Evolutionary conservation across 129 eudicot genomes (phyloP).

Genomic region (Erigeron canadensis): DNA sequence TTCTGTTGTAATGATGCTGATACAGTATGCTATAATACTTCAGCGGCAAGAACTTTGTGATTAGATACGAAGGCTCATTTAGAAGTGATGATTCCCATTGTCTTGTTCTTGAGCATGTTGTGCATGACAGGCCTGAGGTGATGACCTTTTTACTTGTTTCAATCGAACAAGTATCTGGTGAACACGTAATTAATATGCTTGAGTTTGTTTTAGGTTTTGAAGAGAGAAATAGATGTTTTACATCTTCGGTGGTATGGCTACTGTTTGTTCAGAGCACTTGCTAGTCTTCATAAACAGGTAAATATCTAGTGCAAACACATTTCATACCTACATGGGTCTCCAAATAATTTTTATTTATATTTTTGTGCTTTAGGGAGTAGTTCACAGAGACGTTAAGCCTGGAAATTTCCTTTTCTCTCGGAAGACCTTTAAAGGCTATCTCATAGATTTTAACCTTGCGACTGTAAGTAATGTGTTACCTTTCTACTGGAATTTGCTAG

Average conservation of each 20-base stretch:
- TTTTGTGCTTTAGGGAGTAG: conserved; percentile 68
- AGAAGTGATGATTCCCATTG: conserved; percentile 71
- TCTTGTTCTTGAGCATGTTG: conserved; percentile 85
- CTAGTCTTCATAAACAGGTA: conserved; percentile 95
- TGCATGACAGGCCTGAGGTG: conserved; percentile 97
- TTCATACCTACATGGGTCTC: not conserved
- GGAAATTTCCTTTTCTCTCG: conserved; percentile 91
- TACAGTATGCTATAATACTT: conserved; percentile 22
- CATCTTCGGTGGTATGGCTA: conserved; percentile 90
- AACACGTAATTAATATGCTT: conserved; percentile 10
- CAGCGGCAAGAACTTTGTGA: conserved; percentile 91
- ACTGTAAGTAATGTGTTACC: conserved; percentile 44
- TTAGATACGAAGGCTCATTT: conserved; percentile 78
- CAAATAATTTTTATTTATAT: not conserved
- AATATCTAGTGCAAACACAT: conserved; percentile 6
- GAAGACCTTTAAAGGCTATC: conserved; percentile 62
- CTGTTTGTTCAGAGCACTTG: conserved; percentile 94
- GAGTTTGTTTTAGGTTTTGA: conserved; percentile 44
- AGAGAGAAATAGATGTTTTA: conserved; percentile 58
- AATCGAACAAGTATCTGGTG: not conserved
- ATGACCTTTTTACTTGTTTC: not conserved
- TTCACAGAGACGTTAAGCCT: conserved; percentile 99
- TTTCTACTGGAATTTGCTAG: not conserved
- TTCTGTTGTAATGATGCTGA: conserved; percentile 5
- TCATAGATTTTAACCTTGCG: conserved; percentile 97